A percentile compares a stretch with the other conserved stretches of the same genome.
Evolutionary conservation across 148 eudicot species (phyloP).

Genomic region (Gaultheria prostrata): DNA sequence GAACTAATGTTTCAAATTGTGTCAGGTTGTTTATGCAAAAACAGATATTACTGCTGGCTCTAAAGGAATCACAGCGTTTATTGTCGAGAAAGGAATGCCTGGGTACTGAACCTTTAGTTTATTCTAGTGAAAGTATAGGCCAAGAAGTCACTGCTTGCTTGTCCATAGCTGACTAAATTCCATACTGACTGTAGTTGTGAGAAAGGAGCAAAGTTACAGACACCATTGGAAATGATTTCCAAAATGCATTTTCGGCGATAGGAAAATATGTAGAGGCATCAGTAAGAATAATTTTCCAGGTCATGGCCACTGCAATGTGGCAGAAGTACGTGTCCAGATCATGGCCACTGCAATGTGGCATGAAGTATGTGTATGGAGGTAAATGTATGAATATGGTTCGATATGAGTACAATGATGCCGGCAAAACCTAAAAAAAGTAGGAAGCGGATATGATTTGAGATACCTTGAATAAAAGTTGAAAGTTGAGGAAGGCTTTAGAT

Average conservation of each 20-base stretch:
- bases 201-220: neutral
- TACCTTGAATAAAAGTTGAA: too few relatives aligned
- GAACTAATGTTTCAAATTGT: constrained; percentile 17
- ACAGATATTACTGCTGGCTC: constrained; percentile 66
- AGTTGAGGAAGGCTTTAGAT: too few relatives aligned
- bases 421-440: too few relatives aligned
- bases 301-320: neutral
- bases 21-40: constrained; percentile 92
- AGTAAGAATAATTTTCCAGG: neutral
- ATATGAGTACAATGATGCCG: too few relatives aligned
- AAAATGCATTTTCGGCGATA: too few relatives aligned
- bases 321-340: neutral
- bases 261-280: neutral
- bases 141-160: constrained; percentile 1
- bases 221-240: neutral
- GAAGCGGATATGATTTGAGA: too few relatives aligned
- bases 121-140: neutral
- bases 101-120: constrained; percentile 48
- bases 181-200: neutral
- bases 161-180: neutral
- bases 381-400: too few relatives aligned
- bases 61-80: constrained; percentile 96
- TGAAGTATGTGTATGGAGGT: too few relatives aligned
- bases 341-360: neutral
- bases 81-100: constrained; percentile 92